Evolutionary conservation across 2,329 filamentous ascomycete species (phyloP).

Genomic region (Furcasterigmium sp.): DNA sequence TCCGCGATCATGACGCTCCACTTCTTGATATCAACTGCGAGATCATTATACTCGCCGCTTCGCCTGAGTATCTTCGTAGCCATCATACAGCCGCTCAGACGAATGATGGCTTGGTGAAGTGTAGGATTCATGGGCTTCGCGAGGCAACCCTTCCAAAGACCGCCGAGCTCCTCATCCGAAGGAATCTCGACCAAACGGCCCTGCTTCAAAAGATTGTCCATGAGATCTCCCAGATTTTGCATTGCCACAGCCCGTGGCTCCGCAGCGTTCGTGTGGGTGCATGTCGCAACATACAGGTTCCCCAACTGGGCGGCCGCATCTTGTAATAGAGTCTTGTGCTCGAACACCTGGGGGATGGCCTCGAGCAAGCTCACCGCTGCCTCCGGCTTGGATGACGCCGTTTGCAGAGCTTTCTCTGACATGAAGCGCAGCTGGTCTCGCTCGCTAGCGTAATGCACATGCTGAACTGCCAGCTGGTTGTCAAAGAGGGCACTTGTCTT

Average conservation of each 20-base stretch:
- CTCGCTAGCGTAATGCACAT: constrained; percentile 25
- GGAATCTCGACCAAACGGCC: constrained; percentile 22
- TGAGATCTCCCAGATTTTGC: constrained; percentile 36
- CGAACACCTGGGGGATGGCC: constrained; percentile 24
- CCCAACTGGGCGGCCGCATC: constrained; percentile 27
- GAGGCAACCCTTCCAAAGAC: constrained; percentile 35
- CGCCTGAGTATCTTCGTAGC: constrained; percentile 23
- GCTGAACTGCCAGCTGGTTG: constrained; percentile 29
- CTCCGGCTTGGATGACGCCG: constrained; percentile 21
- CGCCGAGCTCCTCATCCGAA: constrained; percentile 22
- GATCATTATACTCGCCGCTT: constrained; percentile 5
- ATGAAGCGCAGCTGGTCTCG: neutral
- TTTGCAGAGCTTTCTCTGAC: neutral
- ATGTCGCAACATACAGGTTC: constrained; percentile 36
- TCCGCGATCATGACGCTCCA: constrained; percentile 48
- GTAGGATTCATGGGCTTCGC: constrained; percentile 37
- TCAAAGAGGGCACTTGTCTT: constrained; percentile 28
- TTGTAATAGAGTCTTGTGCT: constrained; percentile 14
- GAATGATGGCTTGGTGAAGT: constrained; percentile 43
- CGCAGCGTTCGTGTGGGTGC: constrained; percentile 27
- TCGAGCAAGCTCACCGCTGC: constrained; percentile 33
- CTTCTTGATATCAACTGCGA: constrained; percentile 18
- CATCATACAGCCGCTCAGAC: constrained; percentile 39
- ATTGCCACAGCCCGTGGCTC: constrained; percentile 44
- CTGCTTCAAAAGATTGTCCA: constrained; percentile 33